Conservation (phyloP, 2,329 filamentous ascomycete species). For the Alternaria incomplexa region DNA sequence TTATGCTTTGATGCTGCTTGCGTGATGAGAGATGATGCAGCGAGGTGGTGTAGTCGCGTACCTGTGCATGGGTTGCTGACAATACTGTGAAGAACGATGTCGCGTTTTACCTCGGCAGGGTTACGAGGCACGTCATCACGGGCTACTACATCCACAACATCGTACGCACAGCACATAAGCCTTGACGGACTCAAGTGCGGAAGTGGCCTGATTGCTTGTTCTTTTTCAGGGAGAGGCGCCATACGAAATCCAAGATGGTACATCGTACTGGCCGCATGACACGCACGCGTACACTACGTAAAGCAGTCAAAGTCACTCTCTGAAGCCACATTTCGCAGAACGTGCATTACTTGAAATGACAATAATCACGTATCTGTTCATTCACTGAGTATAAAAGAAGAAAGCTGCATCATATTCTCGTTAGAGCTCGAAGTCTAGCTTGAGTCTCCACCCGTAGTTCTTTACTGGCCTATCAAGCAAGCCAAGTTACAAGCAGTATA, state of each 20-base stretch:
- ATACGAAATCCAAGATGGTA: background rate
- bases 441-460: background rate
- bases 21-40: background rate
- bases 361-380: too few relatives aligned
- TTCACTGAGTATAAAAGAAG: background rate
- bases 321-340: background rate
- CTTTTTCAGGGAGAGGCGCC: background rate
- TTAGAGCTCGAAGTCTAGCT: background rate
- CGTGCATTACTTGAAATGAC: background rate
- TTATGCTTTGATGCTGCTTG: background rate
- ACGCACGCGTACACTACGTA: background rate
- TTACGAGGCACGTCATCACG: slow-evolving; percentile 11
- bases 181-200: background rate
- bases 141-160: background rate
- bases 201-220: background rate
- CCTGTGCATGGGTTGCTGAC: background rate
- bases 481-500: background rate
- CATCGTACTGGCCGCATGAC: background rate
- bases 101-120: slow-evolving; percentile 20
- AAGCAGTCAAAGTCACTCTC: background rate
- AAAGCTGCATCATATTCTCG: background rate
- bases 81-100: background rate
- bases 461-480: background rate
- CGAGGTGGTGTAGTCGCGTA: background rate
- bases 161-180: background rate